Evolutionary conservation across 768 basidiomycete genomes (phyloP).

Genomic region (Amanita exitialis): DNA sequence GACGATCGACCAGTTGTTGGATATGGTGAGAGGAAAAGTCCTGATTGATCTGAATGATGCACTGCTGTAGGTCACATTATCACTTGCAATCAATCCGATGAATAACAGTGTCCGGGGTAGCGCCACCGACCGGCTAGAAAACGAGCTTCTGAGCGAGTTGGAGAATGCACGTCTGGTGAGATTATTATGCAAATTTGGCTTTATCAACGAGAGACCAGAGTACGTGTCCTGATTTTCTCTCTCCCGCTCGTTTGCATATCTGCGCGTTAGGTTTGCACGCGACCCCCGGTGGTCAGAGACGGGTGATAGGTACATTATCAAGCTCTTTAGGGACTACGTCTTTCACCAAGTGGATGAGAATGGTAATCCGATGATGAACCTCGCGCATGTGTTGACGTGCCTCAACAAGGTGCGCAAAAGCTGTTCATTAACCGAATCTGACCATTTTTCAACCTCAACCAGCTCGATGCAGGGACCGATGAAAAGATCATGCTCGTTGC

Average conservation of each 20-base stretch:
- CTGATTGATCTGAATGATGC: slow-evolving; percentile 78
- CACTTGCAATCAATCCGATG: background rate
- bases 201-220: slow-evolving; percentile 99
- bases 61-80: slow-evolving; percentile 39
- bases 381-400: slow-evolving; percentile 85
- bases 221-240: slow-evolving; percentile 29
- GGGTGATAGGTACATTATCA: slow-evolving; percentile 95
- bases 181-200: slow-evolving; percentile 87
- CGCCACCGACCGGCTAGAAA: slow-evolving; percentile 72
- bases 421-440: background rate
- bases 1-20: slow-evolving; percentile 74
- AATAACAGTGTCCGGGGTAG: slow-evolving; percentile 25
- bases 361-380: slow-evolving; percentile 81
- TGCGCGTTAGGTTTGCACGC: slow-evolving; percentile 67
- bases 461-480: slow-evolving; percentile 91
- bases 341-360: slow-evolving; percentile 95
- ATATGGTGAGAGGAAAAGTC: slow-evolving; percentile 65
- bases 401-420: slow-evolving; percentile 71
- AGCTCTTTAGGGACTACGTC: slow-evolving; percentile 95
- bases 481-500: slow-evolving; percentile 93
- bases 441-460: slow-evolving; percentile 2
- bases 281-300: slow-evolving; percentile 98
- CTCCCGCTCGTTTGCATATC: background rate
- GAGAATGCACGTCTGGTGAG: slow-evolving; percentile 92
- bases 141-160: slow-evolving; percentile 77